Base-by-base conservation (phyloP, 2,329 filamentous ascomycete genomes). In the Dothistroma septosporum region DNA sequence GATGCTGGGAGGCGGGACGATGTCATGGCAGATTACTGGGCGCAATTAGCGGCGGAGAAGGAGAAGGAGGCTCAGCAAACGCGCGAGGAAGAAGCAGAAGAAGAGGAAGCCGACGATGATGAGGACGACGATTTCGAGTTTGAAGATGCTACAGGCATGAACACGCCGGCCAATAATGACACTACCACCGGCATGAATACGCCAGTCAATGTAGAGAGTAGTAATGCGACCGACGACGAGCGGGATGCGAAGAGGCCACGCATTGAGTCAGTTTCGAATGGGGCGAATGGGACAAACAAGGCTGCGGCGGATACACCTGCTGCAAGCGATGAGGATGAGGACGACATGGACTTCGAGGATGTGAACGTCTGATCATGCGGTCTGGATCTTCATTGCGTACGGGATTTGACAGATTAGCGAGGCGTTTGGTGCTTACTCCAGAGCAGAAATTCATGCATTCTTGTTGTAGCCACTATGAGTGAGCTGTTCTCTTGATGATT, bases 1-100 rank as follows among this genome's bases (percentile, higher is more conserved):
- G 61, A 60, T 14, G 61, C 62, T 19, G 64, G 53, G n/a, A 82
- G 80, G 24, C 24, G 35, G 8, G 80, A 85, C 61, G 78, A 81
- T 32, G 78, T 83, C 47, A 83, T 91, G 63, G 86, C 87, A 59
- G 84, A 85, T 57, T 85, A 89, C 59, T 91, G 90, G 72, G 83
- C 83, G 41, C 83, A 83, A 61, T 79, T 91, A 19, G 86, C 86
- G 67, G 82, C 81, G 5, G 84, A 86, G 63, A 83, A 87, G 72
- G 79, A 72, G 55, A 71, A 76, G 50, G 69, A 76, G 50, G 74
- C 74, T 14, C 71, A 74, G 48, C 71, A 76, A 56, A 71, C 74
- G 7, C 75, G 77, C 19, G 76, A 80, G 41, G 79, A 79, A 16
- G 77, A 81, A 47, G 79, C 84, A 31, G 82, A 80, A n/a, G 79